Conservation (phyloP, 106 monocot species). For the Dendrobium chrysotoxum region DNA sequence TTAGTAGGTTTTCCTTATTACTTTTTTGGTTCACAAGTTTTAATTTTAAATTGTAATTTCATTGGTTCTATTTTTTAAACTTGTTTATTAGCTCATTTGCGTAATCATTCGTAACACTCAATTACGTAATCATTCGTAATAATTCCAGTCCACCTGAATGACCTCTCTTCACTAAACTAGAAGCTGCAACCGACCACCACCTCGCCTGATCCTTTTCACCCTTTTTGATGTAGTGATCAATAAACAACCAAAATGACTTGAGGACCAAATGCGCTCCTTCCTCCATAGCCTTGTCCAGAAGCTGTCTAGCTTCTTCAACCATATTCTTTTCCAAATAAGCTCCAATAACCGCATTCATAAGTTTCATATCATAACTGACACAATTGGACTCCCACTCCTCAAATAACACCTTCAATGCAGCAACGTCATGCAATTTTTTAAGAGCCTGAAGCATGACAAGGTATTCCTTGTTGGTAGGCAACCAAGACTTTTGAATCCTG, state of each 20-base stretch:
- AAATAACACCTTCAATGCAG: constrained; percentile 20
- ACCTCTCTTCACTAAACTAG: constrained; percentile 11
- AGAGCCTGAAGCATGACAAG: constrained; percentile 36
- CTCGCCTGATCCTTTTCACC: constrained; percentile 11
- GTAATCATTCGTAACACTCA: too few relatives aligned
- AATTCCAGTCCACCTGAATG: background rate
- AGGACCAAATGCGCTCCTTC: background rate
- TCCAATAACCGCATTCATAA: constrained; percentile 32
- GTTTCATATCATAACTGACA: constrained; percentile 28
- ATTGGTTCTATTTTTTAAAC: too few relatives aligned
- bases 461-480: constrained; percentile 34
- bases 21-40: too few relatives aligned
- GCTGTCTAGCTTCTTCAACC: constrained; percentile 28
- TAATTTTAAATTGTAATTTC: too few relatives aligned
- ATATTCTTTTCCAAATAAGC: constrained; percentile 38
- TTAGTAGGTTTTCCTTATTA: too few relatives aligned
- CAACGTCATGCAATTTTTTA: constrained; percentile 20
- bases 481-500: background rate
- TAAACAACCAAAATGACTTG: constrained; percentile 21
- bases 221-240: constrained; percentile 19
- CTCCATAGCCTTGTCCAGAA: constrained; percentile 8
- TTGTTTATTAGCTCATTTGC: too few relatives aligned
- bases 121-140: background rate
- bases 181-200: constrained; percentile 10
- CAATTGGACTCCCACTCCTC: constrained; percentile 25